These are phyloP conservation scores for Arthrobotrys pseudoclavata DNA, from an alignment of 2,329 filamentous ascomycete genomes.

Conservation along the genomic window DNA sequence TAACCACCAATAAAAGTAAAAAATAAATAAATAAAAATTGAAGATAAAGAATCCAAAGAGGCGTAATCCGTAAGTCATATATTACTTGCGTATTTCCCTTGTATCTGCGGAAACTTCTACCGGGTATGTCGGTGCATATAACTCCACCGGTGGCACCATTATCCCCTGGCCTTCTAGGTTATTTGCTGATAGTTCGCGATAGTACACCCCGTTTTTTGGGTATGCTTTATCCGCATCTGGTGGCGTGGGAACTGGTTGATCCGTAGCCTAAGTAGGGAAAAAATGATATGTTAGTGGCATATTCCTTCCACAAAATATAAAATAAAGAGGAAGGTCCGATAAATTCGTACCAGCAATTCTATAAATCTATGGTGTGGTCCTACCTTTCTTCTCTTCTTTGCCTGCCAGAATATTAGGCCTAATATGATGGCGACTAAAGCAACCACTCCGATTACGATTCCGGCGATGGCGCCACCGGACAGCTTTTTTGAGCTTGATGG, in stretches of 20 bases:
- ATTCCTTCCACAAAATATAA: background rate
- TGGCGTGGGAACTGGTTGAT: slow-evolving; percentile 35
- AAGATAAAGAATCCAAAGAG: background rate
- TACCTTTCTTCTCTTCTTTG: slow-evolving; percentile 44
- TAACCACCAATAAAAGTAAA: no score
- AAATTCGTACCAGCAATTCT: slow-evolving; percentile 19
- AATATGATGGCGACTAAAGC: slow-evolving; percentile 24
- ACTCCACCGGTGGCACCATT: slow-evolving; percentile 29
- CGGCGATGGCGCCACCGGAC: slow-evolving; percentile 48
- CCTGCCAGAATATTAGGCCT: slow-evolving; percentile 37
- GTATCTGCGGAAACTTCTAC: slow-evolving; percentile 41
- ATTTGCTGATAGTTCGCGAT: slow-evolving; percentile 46
- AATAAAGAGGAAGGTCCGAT: background rate
- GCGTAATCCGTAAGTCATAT: background rate
- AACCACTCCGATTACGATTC: slow-evolving; percentile 45
- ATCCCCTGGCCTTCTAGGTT: slow-evolving; percentile 15
- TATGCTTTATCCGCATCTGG: slow-evolving; percentile 44
- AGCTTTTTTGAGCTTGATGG: slow-evolving; percentile 24
- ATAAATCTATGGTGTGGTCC: slow-evolving; percentile 20
- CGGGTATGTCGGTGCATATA: slow-evolving; percentile 27
- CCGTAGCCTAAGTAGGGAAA: background rate
- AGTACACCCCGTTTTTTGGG: slow-evolving; percentile 35
- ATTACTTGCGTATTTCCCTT: slow-evolving; percentile 5
- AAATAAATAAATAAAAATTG: no score
- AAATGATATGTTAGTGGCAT: background rate